Evolutionary conservation across 257 asterid species (phyloP).

Genomic region (Jacaranda mimosifolia): DNA sequence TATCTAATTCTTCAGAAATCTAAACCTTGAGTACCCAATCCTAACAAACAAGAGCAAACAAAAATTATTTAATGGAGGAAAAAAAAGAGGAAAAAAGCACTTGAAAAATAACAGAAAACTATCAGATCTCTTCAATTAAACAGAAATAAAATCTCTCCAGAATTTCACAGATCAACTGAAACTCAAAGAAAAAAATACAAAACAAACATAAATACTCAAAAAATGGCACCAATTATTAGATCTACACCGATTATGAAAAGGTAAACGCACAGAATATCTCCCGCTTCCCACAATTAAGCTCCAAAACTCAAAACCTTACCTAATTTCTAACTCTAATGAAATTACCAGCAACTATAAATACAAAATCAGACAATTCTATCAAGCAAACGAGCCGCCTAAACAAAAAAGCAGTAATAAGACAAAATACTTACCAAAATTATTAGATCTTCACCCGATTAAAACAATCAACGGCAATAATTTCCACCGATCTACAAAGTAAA

Average conservation of each 20-base stretch:
- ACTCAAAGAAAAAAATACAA: background rate
- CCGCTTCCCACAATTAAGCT: slow-evolving; percentile 22
- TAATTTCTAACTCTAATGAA: background rate
- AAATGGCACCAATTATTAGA: slow-evolving; percentile 10
- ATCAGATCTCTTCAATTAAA: background rate
- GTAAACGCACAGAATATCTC: slow-evolving; percentile 27
- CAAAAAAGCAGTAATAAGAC: background rate
- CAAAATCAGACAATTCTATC: background rate
- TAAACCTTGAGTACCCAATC: background rate
- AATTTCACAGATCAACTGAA: slow-evolving; percentile 7
- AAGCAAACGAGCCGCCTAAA: background rate
- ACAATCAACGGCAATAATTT: slow-evolving; percentile 7
- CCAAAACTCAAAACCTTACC: slow-evolving; percentile 7
- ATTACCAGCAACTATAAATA: background rate
- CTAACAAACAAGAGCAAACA: background rate
- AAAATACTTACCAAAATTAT: slow-evolving; percentile 31
- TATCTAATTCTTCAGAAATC: background rate
- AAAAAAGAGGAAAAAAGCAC: background rate
- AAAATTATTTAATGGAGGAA: background rate
- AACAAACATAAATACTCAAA: background rate
- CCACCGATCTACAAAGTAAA: slow-evolving; percentile 15
- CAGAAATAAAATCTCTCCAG: background rate
- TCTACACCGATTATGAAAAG: slow-evolving; percentile 21
- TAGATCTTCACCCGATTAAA: slow-evolving; percentile 31
- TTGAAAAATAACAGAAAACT: background rate